Conservation (phyloP, 2,329 filamentous ascomycete species). For the Nemania sp. region DNA sequence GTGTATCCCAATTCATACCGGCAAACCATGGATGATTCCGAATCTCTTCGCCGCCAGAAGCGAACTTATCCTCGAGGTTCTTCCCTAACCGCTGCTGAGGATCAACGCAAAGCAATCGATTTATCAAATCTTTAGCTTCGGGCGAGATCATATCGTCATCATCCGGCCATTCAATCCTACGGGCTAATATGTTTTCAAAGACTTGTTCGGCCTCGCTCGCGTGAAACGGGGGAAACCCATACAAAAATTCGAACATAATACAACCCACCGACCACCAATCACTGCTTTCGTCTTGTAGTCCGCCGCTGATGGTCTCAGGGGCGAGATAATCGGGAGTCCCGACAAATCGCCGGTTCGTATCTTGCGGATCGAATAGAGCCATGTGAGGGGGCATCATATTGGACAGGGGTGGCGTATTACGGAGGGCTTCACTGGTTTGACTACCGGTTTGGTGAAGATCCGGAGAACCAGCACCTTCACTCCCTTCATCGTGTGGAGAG, state of each 20-base stretch:
- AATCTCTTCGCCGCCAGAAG: constrained; percentile 88
- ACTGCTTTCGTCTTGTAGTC: constrained; percentile 95
- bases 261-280: constrained; percentile 99
- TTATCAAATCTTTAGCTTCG: constrained; percentile 93
- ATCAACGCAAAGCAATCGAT: constrained; percentile 84
- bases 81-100: constrained; percentile 81
- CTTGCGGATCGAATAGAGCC: constrained; percentile 94
- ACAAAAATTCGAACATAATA: constrained; percentile 95
- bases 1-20: constrained; percentile 83
- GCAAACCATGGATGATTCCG: constrained; percentile 87
- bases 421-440: constrained; percentile 54
- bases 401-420: constrained; percentile 64
- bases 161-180: constrained; percentile 90
- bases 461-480: constrained; percentile 75
- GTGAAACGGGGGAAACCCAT: constrained; percentile 92
- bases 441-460: constrained; percentile 66
- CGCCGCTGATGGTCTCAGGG: constrained; percentile 93
- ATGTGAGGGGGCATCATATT: constrained; percentile 87
- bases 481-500: constrained; percentile 74
- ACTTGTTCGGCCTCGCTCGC: constrained; percentile 88
- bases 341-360: constrained; percentile 90
- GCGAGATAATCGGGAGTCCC: constrained; percentile 97
- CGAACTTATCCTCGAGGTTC: constrained; percentile 80
- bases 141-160: constrained; percentile 78
- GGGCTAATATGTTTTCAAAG: constrained; percentile 92